A percentile compares a stretch with the other conserved stretches of the same genome.
Conservation (phyloP, 139 green algal species). For the Micromonas commoda region DNA sequence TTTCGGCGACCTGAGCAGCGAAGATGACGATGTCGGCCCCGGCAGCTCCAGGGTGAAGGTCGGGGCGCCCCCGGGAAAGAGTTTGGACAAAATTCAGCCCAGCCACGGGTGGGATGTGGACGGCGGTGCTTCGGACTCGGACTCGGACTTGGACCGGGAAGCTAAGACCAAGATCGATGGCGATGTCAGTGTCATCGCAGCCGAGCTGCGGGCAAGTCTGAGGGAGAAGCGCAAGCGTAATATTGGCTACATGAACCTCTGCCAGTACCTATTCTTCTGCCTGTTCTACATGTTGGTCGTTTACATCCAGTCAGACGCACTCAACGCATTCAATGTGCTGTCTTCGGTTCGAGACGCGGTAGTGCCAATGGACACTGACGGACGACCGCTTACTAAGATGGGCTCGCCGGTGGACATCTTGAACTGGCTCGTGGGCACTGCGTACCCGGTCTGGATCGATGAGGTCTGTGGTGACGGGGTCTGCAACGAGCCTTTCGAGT, state of each 20-base stretch:
- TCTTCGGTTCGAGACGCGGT: background rate
- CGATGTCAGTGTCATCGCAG: background rate
- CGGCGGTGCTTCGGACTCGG: no score
- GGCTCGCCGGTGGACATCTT: conserved; percentile 27
- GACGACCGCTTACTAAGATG: background rate
- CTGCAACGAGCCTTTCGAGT: conserved; percentile 73
- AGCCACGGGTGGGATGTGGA: no score
- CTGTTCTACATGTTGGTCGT: conserved; percentile 43
- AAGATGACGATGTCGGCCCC: no score
- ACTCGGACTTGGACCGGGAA: background rate
- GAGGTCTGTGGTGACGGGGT: conserved; percentile 71
- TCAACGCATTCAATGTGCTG: background rate
- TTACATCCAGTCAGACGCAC: background rate
- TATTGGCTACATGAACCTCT: background rate
- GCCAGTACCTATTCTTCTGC: background rate
- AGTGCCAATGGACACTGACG: background rate
- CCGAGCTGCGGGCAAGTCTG: background rate
- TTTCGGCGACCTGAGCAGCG: no score
- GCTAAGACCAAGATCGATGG: background rate
- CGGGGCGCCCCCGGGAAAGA: no score
- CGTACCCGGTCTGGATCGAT: conserved; percentile 65
- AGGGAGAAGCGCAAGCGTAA: background rate
- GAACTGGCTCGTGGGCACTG: conserved; percentile 20
- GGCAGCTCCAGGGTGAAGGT: no score
- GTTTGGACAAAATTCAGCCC: no score